phyloP scores from a whole-genome alignment of 768 basidiomycete species.

The Galerina sulciceps region DNA sequence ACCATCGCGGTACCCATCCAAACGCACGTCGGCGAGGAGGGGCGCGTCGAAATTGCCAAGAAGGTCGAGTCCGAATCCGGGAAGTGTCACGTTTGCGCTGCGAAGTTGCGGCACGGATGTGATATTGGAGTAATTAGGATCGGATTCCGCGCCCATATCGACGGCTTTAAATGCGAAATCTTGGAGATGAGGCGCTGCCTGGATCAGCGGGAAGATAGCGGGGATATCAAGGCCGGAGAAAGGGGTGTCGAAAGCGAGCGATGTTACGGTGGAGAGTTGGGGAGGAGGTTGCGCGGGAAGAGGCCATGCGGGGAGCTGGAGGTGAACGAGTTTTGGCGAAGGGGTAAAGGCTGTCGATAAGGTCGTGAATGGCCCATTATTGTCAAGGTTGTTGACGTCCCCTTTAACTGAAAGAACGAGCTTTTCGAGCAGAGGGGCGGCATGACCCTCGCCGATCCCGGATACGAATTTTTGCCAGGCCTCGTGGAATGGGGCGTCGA shows the following conservation, averaged over 20 bases:
- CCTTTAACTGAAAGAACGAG: neutral
- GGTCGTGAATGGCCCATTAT: neutral
- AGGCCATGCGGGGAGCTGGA: constrained; percentile 8
- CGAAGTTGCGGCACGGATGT: neutral
- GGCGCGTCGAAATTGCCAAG: constrained; percentile 8
- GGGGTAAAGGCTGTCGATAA: constrained; percentile 4
- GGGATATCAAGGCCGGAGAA: constrained; percentile 1
- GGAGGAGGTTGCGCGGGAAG: neutral
- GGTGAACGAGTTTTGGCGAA: neutral
- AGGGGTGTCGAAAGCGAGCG: neutral
- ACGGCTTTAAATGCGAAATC: constrained; percentile 5
- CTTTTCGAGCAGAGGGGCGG: constrained; percentile 1
- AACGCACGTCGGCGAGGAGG: neutral
- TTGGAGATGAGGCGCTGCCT: constrained; percentile 1
- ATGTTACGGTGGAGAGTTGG: constrained; percentile 2
- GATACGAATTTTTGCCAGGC: constrained; percentile 2
- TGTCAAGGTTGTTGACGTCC: neutral
- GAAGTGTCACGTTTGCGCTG: constrained; percentile 1
- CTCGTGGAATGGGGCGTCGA: neutral
- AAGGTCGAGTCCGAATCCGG: constrained; percentile 5
- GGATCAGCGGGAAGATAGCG: neutral
- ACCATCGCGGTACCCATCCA: neutral
- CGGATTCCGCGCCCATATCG: neutral
- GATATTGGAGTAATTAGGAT: neutral
- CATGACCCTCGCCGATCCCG: constrained; percentile 4